Evolutionary conservation across 2,329 filamentous ascomycete species (phyloP), one percentile per base, ranked within the genome.

Genomic region (Diaporthe velutina): DNA sequence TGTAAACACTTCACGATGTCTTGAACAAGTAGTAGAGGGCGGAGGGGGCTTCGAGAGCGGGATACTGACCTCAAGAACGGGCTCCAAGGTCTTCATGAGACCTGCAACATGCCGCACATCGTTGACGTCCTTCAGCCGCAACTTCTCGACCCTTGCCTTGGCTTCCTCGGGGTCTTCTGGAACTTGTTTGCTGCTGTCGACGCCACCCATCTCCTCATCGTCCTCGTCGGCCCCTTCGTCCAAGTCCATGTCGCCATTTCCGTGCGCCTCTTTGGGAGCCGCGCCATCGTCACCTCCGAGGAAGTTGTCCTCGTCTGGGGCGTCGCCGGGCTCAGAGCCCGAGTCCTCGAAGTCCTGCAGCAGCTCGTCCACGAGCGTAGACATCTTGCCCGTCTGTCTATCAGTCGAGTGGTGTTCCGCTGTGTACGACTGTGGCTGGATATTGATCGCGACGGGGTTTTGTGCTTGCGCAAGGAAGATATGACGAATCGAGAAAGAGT

Each of bases 281-380:
- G 84, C 81, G 40, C 85, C 83, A 70, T 85, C 84, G 54, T 87
- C 83, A 71, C 85, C 82, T 71, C 85, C 85, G 77, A 88, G 84
- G 38, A 85, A 81, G 42, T 80, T 82, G 76, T 87, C 86, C 70
- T 89, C 86, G 74, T 90, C 87, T 61, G 89, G 87, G 42, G 90
- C 87, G 48, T 91, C 90, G 76, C 93, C 93, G 50, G 89, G 91
- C 79, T 97, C 94, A 70, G 95, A 95, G 70, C 92, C 95, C 8
- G 92, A 94, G 81, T 97, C 95, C 80, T 95, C 95, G 77, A 98
- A 97, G 82, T 98, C 95, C 81, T 97, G 94, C 79, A 98, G 89
- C 15, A 99, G 90, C 83, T 98, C 96, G 81, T 98, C 96, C 77
- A 95, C 96, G 77, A 97, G 90, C 58, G 95, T 97, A 83, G 96